Base-by-base conservation (phyloP, 192 early-diverging fungal genomes). In the Dimargaris xerosporica region DNA sequence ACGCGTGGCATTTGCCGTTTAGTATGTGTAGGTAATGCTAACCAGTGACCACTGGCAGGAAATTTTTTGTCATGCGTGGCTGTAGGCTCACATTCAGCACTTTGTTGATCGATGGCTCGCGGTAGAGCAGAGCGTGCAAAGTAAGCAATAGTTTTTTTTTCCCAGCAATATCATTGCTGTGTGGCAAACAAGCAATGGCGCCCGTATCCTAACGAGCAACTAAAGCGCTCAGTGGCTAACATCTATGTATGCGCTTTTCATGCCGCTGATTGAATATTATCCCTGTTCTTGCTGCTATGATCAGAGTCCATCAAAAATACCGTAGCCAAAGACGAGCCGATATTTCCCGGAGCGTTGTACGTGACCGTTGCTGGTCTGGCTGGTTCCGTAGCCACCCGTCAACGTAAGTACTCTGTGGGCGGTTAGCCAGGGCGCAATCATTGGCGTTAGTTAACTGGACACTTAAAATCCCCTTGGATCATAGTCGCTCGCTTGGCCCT, bases 361-460 rank as follows among this genome's bases (percentile, higher is more conserved):
- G 70, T 77, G 26, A 70, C 70, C 29, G 69, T 77, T 41, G 70
- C 72, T 0, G 50, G 64, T 29, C 42, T 77, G 61, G 75, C 75
- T 0, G 75, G 75, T 0, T 73, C 75, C 11, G 72, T 77, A 44
- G 74, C 74, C 39, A 72, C 68, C 15, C 21, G 72, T 13, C 61
- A 58, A 0, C 67, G 62, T 62, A 59, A 59, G 56, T 51, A 16
- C 44, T 45, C 17, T 9, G n/a, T n/a, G n/a, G n/a, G n/a, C n/a
- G n/a, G n/a, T n/a, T n/a, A n/a, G n/a, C n/a, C n/a, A n/a, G n/a
- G n/a, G n/a, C n/a, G n/a, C n/a, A n/a, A n/a, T n/a, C n/a, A n/a
- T n/a, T n/a, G n/a, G n/a, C n/a, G n/a, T n/a, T n/a, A n/a, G n/a
- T n/a, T n/a, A n/a, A n/a, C n/a, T n/a, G n/a, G n/a, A n/a, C n/a